Evolutionary conservation across 768 basidiomycete genomes (phyloP).

Genomic region (Pulveroboletus sp.): DNA sequence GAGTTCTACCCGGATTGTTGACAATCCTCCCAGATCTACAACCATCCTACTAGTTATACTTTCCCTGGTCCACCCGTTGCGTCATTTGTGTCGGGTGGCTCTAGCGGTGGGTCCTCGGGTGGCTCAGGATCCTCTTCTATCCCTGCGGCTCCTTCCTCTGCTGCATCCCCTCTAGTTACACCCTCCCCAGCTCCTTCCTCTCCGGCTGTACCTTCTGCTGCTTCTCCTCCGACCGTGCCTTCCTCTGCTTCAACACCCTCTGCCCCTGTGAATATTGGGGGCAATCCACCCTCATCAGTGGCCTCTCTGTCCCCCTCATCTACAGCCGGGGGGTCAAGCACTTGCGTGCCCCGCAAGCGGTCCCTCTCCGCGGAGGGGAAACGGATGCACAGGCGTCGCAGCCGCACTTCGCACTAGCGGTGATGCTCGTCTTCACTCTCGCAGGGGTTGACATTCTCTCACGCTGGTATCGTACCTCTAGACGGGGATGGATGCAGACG

Average conservation of each 20-base stretch:
- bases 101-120: slow-evolving; percentile 5
- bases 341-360: slow-evolving; percentile 10
- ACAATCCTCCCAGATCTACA: slow-evolving; percentile 21
- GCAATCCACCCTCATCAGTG: not conserved
- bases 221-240: slow-evolving; percentile 1
- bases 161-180: not conserved
- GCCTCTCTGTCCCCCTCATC: not conserved
- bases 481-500: slow-evolving; percentile 4
- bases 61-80: slow-evolving; percentile 53
- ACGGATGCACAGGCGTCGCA: slow-evolving; percentile 18
- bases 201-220: not conserved
- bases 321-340: slow-evolving; percentile 4
- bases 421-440: not conserved
- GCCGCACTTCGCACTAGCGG: slow-evolving; percentile 8
- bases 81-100: slow-evolving; percentile 28
- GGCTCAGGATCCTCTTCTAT: slow-evolving; percentile 2
- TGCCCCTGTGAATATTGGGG: not conserved
- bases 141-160: not conserved
- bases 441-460: not conserved
- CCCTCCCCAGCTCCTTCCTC: not conserved
- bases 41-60: slow-evolving; percentile 31
- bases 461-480: not conserved
- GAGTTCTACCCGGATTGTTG: not conserved
- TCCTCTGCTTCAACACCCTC: slow-evolving; percentile 2
- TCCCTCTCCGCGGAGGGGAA: slow-evolving; percentile 1